Evolutionary conservation across 306 rosid genomes (phyloP), one percentile per base, ranked within the genome.

Genomic region (Crotalaria pallida): DNA sequence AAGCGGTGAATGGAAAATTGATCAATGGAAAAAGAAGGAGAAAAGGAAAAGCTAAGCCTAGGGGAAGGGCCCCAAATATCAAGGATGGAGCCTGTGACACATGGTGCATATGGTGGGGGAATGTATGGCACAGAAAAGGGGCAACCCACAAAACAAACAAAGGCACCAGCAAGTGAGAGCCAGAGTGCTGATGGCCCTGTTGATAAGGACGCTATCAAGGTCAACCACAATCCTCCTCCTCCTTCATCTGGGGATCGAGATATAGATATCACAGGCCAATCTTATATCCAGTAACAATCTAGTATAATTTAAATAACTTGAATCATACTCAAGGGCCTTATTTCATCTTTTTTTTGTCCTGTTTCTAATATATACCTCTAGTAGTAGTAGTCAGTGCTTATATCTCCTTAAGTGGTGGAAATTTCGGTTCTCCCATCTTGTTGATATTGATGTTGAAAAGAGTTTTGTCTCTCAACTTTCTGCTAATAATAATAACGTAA

Each of bases 31-130:
- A 71, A 73, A 24, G 61, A 50, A 9, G 10, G 36, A 0, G 79
- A 69, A 47, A 58, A 73, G 73, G 27, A 79, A 55, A 81, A 70
- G 10, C 13, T n/a, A n/a, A n/a, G n/a, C n/a, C n/a, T 72, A 0
- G 81, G 72, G 33, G 85, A 88, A 61, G 82, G 67, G 45, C 79
- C 89, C 19, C 83, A 64, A 19, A 78, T 84, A 1, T 87, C 95
- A 22, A 79, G 29, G 41, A 89, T 84, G 96, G 73, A 86, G 69
- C 77, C 92, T 0, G 62, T 83, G 1, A 92, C 90, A 10, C 79
- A 66, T 6, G 82, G 71, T 58, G 95, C 95, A 1, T 88, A 88
- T 23, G 96, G 96, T 7, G 96, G 96, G 49, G 96, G 96, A 59
- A 36, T 88, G 80, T 89, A 92, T 68, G 96, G 82, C 1, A 56